Conservation (phyloP, 2,329 filamentous ascomycete genomes). For the Pezicula carpinea region DNA sequence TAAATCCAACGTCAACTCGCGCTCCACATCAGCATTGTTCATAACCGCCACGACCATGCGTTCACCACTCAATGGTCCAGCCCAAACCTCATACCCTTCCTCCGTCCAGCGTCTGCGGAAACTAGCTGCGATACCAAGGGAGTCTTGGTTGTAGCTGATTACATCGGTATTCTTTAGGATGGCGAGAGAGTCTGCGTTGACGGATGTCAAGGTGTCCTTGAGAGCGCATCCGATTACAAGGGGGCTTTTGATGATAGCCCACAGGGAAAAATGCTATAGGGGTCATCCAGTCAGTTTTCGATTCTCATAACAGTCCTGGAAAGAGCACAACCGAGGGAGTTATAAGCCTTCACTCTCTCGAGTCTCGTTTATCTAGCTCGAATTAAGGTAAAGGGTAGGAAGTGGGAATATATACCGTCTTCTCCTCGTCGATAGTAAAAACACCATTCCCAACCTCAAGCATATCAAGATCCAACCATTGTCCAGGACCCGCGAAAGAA, state of each 20-base stretch:
- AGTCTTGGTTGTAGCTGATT: conserved; percentile 23
- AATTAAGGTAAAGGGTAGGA: no score
- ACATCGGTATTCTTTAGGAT: conserved; percentile 20
- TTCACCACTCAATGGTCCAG: conserved; percentile 16
- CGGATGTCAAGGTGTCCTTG: conserved; percentile 16
- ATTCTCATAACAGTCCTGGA: no score
- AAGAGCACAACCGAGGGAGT: no score
- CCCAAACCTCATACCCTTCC: conserved; percentile 24
- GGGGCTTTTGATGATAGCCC: conserved; percentile 34
- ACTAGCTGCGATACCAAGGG: conserved; percentile 18
- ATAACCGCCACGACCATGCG: conserved; percentile 20
- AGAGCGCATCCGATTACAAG: conserved; percentile 21
- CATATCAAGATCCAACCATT: conserved; percentile 41
- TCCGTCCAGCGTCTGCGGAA: conserved; percentile 20
- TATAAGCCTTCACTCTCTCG: no score
- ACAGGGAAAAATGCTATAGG: conserved; percentile 38
- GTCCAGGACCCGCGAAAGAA: conserved; percentile 31
- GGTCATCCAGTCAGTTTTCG: no score
- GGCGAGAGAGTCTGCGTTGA: conserved; percentile 10
- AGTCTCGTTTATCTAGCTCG: no score
- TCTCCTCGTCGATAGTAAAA: conserved; percentile 32
- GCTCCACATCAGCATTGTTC: conserved; percentile 14
- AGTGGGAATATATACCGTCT: no score
- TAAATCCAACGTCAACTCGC: conserved; percentile 18
- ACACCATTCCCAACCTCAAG: conserved; percentile 34